These are phyloP conservation scores for Dichomitus squalens DNA, from an alignment of 1,284 basidiomycete species.

Conservation along the genomic window DNA sequence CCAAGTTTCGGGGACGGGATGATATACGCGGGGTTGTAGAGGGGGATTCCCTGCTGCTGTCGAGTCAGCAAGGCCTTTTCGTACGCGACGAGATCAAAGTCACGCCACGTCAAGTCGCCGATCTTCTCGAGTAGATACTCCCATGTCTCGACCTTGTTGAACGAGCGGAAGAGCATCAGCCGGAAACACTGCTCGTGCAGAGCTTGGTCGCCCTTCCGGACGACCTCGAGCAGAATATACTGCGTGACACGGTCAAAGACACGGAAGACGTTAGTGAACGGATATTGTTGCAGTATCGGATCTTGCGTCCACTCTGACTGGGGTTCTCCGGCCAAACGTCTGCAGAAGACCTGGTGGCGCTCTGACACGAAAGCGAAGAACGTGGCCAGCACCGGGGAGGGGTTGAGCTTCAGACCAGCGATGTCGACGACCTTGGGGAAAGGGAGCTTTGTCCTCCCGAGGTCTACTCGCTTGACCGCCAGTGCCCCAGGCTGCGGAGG, in stretches of 20 bases:
- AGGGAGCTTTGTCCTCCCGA: constrained; percentile 4
- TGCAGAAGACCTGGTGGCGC: constrained; percentile 37
- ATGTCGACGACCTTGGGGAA: constrained; percentile 29
- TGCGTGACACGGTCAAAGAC: constrained; percentile 45
- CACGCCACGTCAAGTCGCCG: constrained; percentile 37
- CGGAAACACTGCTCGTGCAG: constrained; percentile 44
- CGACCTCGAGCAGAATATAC: constrained; percentile 42
- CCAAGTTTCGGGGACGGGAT: constrained; percentile 43
- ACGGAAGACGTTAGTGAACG: constrained; percentile 48
- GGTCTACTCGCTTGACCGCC: constrained; percentile 2
- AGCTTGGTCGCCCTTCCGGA: constrained; percentile 37
- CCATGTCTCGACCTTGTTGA: constrained; percentile 46
- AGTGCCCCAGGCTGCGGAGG: not conserved
- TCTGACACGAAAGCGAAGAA: constrained; percentile 41
- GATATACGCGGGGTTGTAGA: constrained; percentile 44
- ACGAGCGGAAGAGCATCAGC: constrained; percentile 44
- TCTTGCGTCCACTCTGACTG: constrained; percentile 42
- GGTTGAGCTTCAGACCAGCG: constrained; percentile 28
- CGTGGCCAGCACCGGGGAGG: constrained; percentile 35
- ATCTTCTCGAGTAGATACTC: constrained; percentile 37
- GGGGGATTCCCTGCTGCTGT: constrained; percentile 23
- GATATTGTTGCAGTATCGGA: constrained; percentile 34
- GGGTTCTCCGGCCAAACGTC: constrained; percentile 32
- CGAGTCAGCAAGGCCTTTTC: constrained; percentile 34
- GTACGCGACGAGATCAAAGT: constrained; percentile 38